These are phyloP conservation scores for Prunus mume DNA, from an alignment of 306 rosid genomes.

Conservation along the genomic window DNA sequence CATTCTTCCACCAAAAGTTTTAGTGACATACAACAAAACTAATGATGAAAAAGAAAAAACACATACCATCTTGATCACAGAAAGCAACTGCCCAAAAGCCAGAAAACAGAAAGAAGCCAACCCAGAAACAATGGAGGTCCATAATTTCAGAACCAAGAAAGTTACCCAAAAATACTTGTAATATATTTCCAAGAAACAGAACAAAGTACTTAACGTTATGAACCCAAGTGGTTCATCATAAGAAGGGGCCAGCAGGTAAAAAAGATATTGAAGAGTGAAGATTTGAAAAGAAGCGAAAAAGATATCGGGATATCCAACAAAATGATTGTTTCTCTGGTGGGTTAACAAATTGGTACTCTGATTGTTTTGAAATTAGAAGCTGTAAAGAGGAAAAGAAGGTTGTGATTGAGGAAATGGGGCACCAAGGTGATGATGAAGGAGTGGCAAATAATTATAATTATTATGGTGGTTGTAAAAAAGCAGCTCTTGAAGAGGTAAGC, in stretches of 20 bases:
- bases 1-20: too few species aligned
- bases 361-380: conserved; percentile 5
- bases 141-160: conserved; percentile 24
- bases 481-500: neutral
- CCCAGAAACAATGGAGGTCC: conserved; percentile 39
- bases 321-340: conserved; percentile 41
- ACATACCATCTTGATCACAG: conserved; percentile 68
- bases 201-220: neutral
- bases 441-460: conserved; percentile 22
- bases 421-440: conserved; percentile 37
- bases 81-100: conserved; percentile 45
- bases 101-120: conserved; percentile 44
- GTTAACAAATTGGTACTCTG: conserved; percentile 23
- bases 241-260: too few species aligned
- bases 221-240: too few species aligned
- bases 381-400: conserved; percentile 19
- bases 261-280: neutral
- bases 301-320: conserved; percentile 17
- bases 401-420: conserved; percentile 16
- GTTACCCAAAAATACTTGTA: conserved; percentile 15
- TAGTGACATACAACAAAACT: neutral
- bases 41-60: neutral
- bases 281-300: conserved; percentile 33
- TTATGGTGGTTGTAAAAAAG: neutral
- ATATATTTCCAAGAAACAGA: neutral